These are phyloP conservation scores for Auriculariales sp. DNA, from an alignment of 768 basidiomycete species.

Conservation along the genomic window DNA sequence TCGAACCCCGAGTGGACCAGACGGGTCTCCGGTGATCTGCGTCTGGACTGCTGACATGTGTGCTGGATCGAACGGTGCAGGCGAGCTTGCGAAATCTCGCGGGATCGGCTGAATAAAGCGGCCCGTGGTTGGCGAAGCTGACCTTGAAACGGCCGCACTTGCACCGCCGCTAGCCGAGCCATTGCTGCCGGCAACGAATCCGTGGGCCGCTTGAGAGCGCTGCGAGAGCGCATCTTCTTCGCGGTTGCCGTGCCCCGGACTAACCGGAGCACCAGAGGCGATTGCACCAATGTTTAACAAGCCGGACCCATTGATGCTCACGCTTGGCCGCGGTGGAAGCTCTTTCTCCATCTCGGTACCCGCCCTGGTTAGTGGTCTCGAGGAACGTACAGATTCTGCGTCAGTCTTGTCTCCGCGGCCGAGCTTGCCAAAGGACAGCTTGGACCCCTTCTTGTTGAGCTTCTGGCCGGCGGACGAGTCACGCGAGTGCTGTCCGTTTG, in stretches of 20 bases:
- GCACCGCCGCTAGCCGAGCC: neutral
- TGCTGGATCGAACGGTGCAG: constrained; percentile 13
- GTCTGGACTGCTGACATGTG: constrained; percentile 23
- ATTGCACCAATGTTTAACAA: neutral
- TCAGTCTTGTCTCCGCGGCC: constrained; percentile 40
- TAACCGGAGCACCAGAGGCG: neutral
- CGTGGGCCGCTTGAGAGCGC: neutral
- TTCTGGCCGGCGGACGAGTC: neutral
- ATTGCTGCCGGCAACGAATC: neutral
- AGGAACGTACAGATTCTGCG: constrained; percentile 66
- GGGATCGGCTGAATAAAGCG: constrained; percentile 73
- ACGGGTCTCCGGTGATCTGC: constrained; percentile 52
- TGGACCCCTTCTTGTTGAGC: constrained; percentile 59
- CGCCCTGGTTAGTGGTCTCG: constrained; percentile 38
- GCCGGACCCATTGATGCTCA: neutral
- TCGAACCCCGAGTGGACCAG: constrained; percentile 72
- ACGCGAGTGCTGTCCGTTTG: neutral
- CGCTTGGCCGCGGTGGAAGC: neutral
- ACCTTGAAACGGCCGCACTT: constrained; percentile 11
- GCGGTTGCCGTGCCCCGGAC: neutral
- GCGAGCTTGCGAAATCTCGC: constrained; percentile 39
- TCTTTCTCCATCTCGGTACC: constrained; percentile 7
- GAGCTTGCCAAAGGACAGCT: constrained; percentile 58
- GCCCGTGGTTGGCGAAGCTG: constrained; percentile 38
- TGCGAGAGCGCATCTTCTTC: neutral